phyloP scores from a whole-genome alignment of 495 filamentous ascomycete genomes.

The Peziza echinospora region DNA sequence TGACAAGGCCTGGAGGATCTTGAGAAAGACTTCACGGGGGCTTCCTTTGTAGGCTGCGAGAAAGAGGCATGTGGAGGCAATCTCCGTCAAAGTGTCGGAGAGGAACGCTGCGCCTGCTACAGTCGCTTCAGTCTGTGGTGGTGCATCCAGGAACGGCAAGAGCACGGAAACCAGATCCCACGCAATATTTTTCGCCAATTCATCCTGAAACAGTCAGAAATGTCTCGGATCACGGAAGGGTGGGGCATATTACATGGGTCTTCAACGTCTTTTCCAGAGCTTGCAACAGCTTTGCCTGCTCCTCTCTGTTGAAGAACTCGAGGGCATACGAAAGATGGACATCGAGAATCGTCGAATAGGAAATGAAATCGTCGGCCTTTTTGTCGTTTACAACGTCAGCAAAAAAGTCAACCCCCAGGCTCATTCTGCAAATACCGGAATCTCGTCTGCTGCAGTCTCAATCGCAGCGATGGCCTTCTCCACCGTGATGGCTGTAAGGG shows the following conservation, averaged over 20 bases:
- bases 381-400: neutral
- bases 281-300: constrained; percentile 14
- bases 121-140: constrained; percentile 22
- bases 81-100: neutral
- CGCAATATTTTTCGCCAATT: constrained; percentile 72
- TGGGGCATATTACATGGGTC: constrained; percentile 10
- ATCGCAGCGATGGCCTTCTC: constrained; percentile 20
- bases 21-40: constrained; percentile 79
- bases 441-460: constrained; percentile 16
- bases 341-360: constrained; percentile 20
- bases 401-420: neutral
- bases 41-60: constrained; percentile 60
- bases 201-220: constrained; percentile 11
- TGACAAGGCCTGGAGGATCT: constrained; percentile 48
- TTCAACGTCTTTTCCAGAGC: constrained; percentile 10
- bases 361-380: constrained; percentile 18
- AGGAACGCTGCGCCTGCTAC: neutral
- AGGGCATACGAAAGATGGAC: constrained; percentile 18
- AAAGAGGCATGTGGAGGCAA: constrained; percentile 9
- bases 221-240: neutral
- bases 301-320: constrained; percentile 14
- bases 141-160: constrained; percentile 48
- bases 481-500: constrained; percentile 9
- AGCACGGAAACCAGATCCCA: constrained; percentile 88
- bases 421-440: constrained; percentile 8